A percentile compares a stretch with the other conserved stretches of the same genome.
Evolutionary conservation across 805 yeast species (phyloP).

Genomic region (Torulaspora delbrueckii): DNA sequence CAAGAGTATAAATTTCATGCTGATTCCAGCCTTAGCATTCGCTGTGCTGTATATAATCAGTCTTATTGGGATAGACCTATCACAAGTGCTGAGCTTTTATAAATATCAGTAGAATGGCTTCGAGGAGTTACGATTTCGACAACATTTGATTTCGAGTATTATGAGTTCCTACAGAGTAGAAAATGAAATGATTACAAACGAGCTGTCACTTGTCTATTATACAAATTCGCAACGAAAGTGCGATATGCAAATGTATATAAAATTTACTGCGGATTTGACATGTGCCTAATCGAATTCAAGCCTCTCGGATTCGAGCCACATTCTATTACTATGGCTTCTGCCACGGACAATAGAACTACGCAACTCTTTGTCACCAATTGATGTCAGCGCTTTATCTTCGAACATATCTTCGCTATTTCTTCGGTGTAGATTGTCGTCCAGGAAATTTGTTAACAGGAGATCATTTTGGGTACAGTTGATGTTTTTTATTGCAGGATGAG

Average conservation of each 20-base stretch:
- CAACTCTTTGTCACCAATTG: constrained; percentile 5
- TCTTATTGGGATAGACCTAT: constrained; percentile 66
- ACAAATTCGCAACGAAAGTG: not conserved
- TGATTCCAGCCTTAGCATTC: constrained; percentile 60
- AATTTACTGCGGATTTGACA: not conserved
- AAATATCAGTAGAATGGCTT: constrained; percentile 10
- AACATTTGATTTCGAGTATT: not conserved
- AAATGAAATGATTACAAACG: no score
- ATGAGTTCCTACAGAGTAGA: no score
- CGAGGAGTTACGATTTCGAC: not conserved
- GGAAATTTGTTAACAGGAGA: constrained; percentile 4
- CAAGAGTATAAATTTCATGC: constrained; percentile 55
- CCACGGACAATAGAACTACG: constrained; percentile 5
- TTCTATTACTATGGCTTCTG: constrained; percentile 3
- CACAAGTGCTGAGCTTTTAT: constrained; percentile 42
- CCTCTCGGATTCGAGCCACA: constrained; percentile 10
- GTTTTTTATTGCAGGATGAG: not conserved
- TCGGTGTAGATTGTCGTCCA: constrained; percentile 5
- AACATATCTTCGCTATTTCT: constrained; percentile 1
- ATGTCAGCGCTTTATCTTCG: constrained; percentile 3
- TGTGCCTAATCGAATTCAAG: constrained; percentile 7
- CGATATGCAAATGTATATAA: not conserved
- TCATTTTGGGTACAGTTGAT: constrained; percentile 6
- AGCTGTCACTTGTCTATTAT: not conserved
- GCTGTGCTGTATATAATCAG: constrained; percentile 56